Evolutionary conservation across 768 basidiomycete genomes (phyloP), one percentile per base, ranked within the genome.

Genomic region (Lactarius sanguifluus): DNA sequence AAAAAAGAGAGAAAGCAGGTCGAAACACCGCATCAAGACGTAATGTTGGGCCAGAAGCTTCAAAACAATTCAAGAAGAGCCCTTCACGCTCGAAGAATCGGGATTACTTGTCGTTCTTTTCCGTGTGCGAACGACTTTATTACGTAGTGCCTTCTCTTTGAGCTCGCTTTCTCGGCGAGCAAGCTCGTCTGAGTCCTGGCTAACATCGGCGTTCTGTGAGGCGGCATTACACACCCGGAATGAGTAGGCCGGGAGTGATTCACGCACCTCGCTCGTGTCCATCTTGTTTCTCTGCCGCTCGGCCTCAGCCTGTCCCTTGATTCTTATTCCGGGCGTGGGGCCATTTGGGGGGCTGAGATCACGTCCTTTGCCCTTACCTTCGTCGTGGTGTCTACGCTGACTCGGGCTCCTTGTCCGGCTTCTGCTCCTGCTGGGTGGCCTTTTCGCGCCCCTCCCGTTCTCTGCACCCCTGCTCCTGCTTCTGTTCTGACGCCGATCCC

Each of bases 121-220:
- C 70, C 90, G 80, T 36, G 88, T 89, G 73, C 88, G 81, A 61
- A 87, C 81, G 56, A 94, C 92, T 74, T 94, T 94, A 73, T 93
- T 92, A 72, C 92, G 83, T 73, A 94, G 75, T 16, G 91, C 90
- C 73, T 79, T 85, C 71, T 94, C 92, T 74, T 92, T 93, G 66
- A 93, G 73, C 72, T 94, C 92, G 69, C 83, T 92, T 73, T 94
- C 92, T 64, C 88, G 77, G 70, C 79, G 84, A 71, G 86, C 85
- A 55, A 94, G 78, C 41, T 90, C 90, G 18, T 63, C 71, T 6
- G 38, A 32, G 12, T 59, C 52, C 59, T 8, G 71, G 70, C 67
- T 52, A 64, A 66, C 65, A 69, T 71, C 74, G 61, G 73, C 13
- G 28, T 55, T 45, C 64, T 62, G 32, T 34, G 52, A 20, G 28